These are phyloP conservation scores for Fusarium burgessii DNA, from an alignment of 2,329 filamentous ascomycete species.

Conservation along the genomic window DNA sequence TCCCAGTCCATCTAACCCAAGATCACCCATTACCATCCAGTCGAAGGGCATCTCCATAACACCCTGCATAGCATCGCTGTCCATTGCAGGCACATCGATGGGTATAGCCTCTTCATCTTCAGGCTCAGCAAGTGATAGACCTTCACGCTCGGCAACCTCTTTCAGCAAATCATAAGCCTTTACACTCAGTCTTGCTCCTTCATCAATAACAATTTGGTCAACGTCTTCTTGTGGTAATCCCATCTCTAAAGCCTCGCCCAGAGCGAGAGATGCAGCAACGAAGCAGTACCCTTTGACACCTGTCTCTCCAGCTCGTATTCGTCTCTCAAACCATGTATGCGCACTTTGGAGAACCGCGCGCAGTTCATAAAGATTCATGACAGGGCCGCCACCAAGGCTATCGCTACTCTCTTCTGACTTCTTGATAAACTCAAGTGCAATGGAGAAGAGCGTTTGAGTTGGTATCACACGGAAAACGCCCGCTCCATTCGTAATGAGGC, in stretches of 20 bases:
- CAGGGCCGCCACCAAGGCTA: slow-evolving; percentile 47
- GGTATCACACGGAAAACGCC: slow-evolving; percentile 59
- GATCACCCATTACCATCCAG: slow-evolving; percentile 40
- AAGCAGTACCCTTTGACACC: slow-evolving; percentile 58
- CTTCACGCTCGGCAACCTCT: slow-evolving; percentile 49
- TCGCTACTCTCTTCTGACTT: slow-evolving; percentile 57
- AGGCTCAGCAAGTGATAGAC: slow-evolving; percentile 16
- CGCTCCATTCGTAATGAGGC: slow-evolving; percentile 55
- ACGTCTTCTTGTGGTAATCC: slow-evolving; percentile 48
- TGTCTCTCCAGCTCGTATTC: slow-evolving; percentile 58
- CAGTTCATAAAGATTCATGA: slow-evolving; percentile 50
- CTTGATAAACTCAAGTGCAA: slow-evolving; percentile 61
- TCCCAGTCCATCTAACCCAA: slow-evolving; percentile 42
- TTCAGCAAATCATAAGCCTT: slow-evolving; percentile 50
- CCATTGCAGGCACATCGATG: slow-evolving; percentile 4
- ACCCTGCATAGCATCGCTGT: slow-evolving; percentile 36
- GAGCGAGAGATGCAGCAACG: slow-evolving; percentile 46
- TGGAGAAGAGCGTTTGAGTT: slow-evolving; percentile 55
- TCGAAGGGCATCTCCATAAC: slow-evolving; percentile 45
- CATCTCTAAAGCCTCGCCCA: slow-evolving; percentile 52
- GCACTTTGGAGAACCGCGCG: slow-evolving; percentile 47
- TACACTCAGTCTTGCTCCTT: slow-evolving; percentile 43
- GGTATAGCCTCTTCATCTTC: slow-evolving; percentile 17
- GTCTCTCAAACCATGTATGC: slow-evolving; percentile 49
- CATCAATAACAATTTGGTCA: slow-evolving; percentile 48